Base-by-base conservation (phyloP, 192 early-diverging fungal species). In the Ambispora gerdemannii region DNA sequence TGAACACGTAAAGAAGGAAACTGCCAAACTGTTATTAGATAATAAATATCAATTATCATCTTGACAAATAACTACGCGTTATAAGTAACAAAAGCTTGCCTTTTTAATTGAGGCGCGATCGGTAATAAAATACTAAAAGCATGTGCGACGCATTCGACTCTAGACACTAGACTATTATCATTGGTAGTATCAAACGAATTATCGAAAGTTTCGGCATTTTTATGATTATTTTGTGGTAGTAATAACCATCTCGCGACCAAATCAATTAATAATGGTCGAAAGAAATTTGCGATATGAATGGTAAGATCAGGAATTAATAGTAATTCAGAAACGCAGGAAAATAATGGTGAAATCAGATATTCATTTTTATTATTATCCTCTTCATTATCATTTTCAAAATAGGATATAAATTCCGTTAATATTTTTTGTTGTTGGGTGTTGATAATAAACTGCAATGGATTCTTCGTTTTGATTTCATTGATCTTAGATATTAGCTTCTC, bases 241-340 rank as follows among this genome's bases (percentile, higher is more conserved):
- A 81, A 81, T n/a, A n/a, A n/a, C 92, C 91, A 93, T 51, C 95
- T 86, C 17, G 89, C 89, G 0, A 85, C 82, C 31, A 97, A 80
- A 63, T 97, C 95, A 25, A 95, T 81, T 7, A 92, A 79, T 15
- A 97, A 72, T 2, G 93, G 90, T 20, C 95, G 77, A 71, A 88
- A 89, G 8, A 82, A 70, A n/a, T 75, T 69, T 10, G 82, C 74
- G 47, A 88, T 74, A 51, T 68, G 22, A 10, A 75, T 13, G 13
- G 80, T 82, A 53, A 74, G 28, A 17, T n/a, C 11, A 25, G 68
- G 68, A 50, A 49, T 33, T 32, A 70, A 49, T 38, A 70, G 58
- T 49, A 70, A 49, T 27, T 60, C 20, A 17, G 68, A 70, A 36
- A 70, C 30, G 20, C 55, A 49, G 60, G 53, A n/a, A 31, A 70